Evolutionary conservation across 2,329 filamentous ascomycete species (phyloP).

Genomic region (Epichloe hybrida): DNA sequence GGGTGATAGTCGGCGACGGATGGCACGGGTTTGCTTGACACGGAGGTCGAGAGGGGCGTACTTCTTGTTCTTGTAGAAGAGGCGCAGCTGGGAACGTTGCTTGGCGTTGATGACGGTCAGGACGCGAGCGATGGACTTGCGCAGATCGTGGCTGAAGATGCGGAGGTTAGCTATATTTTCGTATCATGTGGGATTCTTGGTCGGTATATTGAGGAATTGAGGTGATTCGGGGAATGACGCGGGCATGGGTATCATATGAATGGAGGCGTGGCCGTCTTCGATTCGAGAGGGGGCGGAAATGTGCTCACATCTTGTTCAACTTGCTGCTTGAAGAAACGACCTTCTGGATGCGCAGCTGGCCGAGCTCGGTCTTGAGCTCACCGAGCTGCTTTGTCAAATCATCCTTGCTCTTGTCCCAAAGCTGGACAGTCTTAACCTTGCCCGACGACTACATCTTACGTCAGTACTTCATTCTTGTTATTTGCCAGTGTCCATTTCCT

Average conservation of each 20-base stretch:
- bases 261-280: background rate
- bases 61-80: conserved; percentile 99
- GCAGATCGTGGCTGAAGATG: conserved; percentile 75
- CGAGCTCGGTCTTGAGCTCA: conserved; percentile 92
- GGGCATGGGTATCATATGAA: conserved; percentile 2
- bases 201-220: background rate
- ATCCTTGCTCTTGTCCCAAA: conserved; percentile 99
- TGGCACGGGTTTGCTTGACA: conserved; percentile 94
- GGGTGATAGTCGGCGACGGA: conserved; percentile 86
- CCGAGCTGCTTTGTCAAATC: conserved; percentile 91
- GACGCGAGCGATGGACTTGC: conserved; percentile 98
- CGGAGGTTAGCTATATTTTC: conserved; percentile 7
- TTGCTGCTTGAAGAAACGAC: conserved; percentile 90
- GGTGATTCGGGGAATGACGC: no score
- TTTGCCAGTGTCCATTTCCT: background rate
- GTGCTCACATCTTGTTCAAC: conserved; percentile 86
- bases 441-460: conserved; percentile 25
- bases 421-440: conserved; percentile 87
- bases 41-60: conserved; percentile 97
- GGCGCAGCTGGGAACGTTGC: conserved; percentile 91
- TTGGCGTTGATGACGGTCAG: conserved; percentile 99
- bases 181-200: background rate
- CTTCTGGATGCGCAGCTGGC: conserved; percentile 96
- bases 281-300: background rate
- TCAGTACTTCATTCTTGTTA: background rate